These are phyloP conservation scores for Sarocladium brachiariae DNA, from an alignment of 2,329 filamentous ascomycete genomes.

Conservation along the genomic window DNA sequence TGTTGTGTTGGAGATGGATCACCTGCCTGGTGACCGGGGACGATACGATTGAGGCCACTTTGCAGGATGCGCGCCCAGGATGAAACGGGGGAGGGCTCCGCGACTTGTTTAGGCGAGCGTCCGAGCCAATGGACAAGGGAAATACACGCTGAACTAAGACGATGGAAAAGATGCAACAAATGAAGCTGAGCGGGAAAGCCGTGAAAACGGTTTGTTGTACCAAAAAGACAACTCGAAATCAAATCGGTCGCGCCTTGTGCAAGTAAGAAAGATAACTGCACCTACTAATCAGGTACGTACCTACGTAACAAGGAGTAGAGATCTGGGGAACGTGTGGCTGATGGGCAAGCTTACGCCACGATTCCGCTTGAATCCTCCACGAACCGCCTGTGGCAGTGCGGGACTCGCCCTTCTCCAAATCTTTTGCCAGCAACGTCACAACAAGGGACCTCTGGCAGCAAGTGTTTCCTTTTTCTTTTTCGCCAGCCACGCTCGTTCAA, in stretches of 20 bases:
- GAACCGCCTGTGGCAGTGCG: not conserved
- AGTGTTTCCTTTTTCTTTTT: not conserved
- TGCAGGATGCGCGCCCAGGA: conserved; percentile 9
- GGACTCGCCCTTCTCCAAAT: not conserved
- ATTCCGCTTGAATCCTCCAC: not conserved
- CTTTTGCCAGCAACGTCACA: not conserved
- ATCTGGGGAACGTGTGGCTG: conserved; percentile 3
- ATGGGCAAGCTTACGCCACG: conserved; percentile 5
- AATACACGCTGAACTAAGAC: conserved; percentile 1
- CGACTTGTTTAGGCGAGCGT: not conserved
- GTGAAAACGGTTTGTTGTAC: too few species aligned
- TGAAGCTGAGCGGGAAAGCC: too few species aligned
- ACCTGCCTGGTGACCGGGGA: not conserved
- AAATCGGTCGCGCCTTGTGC: too few species aligned
- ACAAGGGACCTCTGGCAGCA: not conserved
- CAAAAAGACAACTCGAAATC: not conserved
- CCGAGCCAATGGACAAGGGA: not conserved
- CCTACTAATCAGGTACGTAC: too few species aligned
- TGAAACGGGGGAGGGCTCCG: conserved; percentile 1
- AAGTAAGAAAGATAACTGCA: too few species aligned
- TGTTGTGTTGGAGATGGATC: not conserved
- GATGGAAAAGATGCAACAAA: not conserved
- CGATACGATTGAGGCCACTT: conserved; percentile 4
- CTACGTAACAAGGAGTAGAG: too few species aligned
- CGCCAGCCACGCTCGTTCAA: not conserved